Conservation (phyloP, 805 yeast species). For the Teunomyces funiuensis region DNA sequence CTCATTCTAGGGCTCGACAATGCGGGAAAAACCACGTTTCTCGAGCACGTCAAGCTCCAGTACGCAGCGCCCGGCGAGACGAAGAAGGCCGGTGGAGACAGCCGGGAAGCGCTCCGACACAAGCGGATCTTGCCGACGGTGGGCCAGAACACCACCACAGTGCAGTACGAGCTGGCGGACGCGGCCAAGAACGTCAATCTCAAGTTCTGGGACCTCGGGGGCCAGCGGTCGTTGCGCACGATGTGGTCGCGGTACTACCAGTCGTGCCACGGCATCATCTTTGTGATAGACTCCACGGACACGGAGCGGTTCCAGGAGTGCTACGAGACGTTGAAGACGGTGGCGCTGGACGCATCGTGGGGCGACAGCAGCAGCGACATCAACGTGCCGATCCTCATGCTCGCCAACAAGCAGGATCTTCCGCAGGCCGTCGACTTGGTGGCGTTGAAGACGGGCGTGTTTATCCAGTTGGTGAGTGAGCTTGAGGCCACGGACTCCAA, state of each 20-base stretch:
- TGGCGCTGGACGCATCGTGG: conserved; percentile 47
- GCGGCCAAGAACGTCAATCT: conserved; percentile 48
- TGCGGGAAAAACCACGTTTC: conserved; percentile 81
- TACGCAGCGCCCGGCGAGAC: conserved; percentile 29
- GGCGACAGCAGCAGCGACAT: conserved; percentile 17
- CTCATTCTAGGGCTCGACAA: conserved; percentile 89
- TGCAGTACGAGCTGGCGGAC: conserved; percentile 40
- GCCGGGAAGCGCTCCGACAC: too few species aligned
- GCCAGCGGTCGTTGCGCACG: conserved; percentile 79
- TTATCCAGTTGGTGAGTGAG: conserved; percentile 75
- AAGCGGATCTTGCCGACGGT: conserved; percentile 86
- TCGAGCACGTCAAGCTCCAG: conserved; percentile 41
- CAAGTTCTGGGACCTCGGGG: conserved; percentile 96
- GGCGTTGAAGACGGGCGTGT: conserved; percentile 76
- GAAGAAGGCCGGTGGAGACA: conserved; percentile 11
- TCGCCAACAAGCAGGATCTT: conserved; percentile 90
- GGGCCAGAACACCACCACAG: conserved; percentile 76
- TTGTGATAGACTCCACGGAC: conserved; percentile 91
- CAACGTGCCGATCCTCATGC: conserved; percentile 85
- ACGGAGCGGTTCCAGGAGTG: conserved; percentile 81
- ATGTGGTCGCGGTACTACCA: conserved; percentile 88
- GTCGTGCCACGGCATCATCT: conserved; percentile 87
- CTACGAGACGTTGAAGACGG: conserved; percentile 56
- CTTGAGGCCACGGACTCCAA: conserved; percentile 89
- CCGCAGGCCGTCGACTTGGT: conserved; percentile 48